These are phyloP conservation scores for Populus trichocarpa DNA, from an alignment of 441 rosid genomes.

Conservation along the genomic window DNA sequence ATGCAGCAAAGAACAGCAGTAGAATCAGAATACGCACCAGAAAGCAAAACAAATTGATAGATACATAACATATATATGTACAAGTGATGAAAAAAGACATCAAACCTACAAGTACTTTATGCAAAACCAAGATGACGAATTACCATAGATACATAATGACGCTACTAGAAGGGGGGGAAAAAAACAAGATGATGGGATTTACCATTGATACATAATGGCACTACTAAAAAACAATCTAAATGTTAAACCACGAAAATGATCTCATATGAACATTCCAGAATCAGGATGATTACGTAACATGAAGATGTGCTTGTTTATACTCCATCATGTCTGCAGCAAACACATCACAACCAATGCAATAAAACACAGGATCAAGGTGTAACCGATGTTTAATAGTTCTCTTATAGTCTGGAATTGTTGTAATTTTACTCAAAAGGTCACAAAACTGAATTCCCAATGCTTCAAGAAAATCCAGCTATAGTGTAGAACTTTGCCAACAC, in stretches of 20 bases:
- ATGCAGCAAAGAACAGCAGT: constrained; percentile 13
- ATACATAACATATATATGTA: not conserved
- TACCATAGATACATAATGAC: not conserved
- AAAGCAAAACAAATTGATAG: not conserved
- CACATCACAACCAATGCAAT: not conserved
- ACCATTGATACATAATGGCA: not conserved
- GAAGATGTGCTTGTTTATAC: not conserved
- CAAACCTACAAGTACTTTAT: not conserved
- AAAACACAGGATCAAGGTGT: not conserved
- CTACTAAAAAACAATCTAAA: not conserved
- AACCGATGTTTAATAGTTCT: not conserved
- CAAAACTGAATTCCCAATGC: not conserved
- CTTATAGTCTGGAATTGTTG: not conserved
- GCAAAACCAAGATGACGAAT: not conserved
- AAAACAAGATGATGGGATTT: not conserved
- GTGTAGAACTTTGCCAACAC: not conserved
- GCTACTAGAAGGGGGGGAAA: too few relatives aligned
- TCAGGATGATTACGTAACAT: not conserved
- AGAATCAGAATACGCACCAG: constrained; percentile 8
- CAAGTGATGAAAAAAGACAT: not conserved
- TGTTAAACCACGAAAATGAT: not conserved
- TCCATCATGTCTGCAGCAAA: not conserved
- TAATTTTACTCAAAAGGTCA: not conserved
- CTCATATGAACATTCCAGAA: not conserved
- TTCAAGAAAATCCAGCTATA: not conserved